A percentile compares a stretch with the other conserved stretches of the same genome.
Conservation (phyloP, 768 basidiomycete species). For the Rhizopogon roseolus region DNA sequence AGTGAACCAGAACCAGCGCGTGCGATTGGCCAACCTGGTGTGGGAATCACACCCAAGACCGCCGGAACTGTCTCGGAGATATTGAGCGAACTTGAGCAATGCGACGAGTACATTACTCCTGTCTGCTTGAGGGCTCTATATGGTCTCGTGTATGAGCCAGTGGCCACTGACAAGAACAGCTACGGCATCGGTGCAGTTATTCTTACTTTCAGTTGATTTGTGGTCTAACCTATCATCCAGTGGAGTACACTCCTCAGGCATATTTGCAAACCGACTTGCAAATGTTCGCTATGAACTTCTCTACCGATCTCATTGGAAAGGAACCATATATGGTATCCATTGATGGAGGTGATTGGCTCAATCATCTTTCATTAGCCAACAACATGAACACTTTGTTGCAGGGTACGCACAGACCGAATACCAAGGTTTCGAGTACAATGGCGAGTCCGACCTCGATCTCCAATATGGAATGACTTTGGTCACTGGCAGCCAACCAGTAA, state of each 20-base stretch:
- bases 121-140: slow-evolving; percentile 25
- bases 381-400: slow-evolving; percentile 7
- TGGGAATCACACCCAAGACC: slow-evolving; percentile 12
- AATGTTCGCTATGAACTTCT: slow-evolving; percentile 28
- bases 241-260: slow-evolving; percentile 29
- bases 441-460: slow-evolving; percentile 55
- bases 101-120: slow-evolving; percentile 26
- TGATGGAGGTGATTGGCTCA: slow-evolving; percentile 26
- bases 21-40: slow-evolving; percentile 13
- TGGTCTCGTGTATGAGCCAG: slow-evolving; percentile 13
- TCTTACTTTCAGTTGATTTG: background rate
- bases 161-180: slow-evolving; percentile 23
- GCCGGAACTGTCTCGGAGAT: slow-evolving; percentile 9
- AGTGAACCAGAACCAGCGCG: slow-evolving; percentile 3
- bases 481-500: slow-evolving; percentile 33
- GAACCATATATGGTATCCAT: slow-evolving; percentile 27
- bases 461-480: slow-evolving; percentile 50
- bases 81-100: slow-evolving; percentile 10
- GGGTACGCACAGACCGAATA: slow-evolving; percentile 23
- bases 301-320: slow-evolving; percentile 15
- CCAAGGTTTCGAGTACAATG: slow-evolving; percentile 41
- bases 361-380: background rate
- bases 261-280: slow-evolving; percentile 25
- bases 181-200: slow-evolving; percentile 26
- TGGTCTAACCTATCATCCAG: slow-evolving; percentile 9